Base-by-base conservation (phyloP, 257 asterid species). In the Salvia hispanica region DNA sequence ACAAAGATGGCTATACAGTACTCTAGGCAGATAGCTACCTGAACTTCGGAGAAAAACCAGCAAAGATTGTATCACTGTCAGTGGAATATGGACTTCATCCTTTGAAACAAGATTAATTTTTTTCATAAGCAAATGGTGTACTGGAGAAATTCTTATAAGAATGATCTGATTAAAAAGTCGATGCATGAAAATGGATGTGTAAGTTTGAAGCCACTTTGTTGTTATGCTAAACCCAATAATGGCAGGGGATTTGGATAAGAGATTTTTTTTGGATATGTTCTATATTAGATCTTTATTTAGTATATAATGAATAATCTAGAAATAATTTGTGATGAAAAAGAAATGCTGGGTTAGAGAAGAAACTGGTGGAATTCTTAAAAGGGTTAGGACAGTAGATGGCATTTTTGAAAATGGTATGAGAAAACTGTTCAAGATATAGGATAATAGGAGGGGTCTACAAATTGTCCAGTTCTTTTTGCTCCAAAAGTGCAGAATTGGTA, bases 361-460 rank as follows among this genome's bases (percentile, higher is more conserved):
- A 37, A 34, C 37, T 40, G 36, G 47, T 52, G 25, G 9, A 39
- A 50, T 37, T 33, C 28, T 9, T 66, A 13, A 7, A 42, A 54
- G 18, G 36, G 16, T 54, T 8, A 54, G 7, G 42, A 54, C 4
- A 3, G 12, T 40, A 53, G 72, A 25, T 3, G 63, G 63, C 44
- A 40, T 67, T 54, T 66, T 54, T 67, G 44, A 54, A 45, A 37
- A 18, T 55, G 48, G 42, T 21, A 47, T 40, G 62, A 51, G 71
- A 13, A 51, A 66, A 52, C 16, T 43, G 42, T 62, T 12, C 9
- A 21, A 13, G 61, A 37, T 34, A 51, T 48, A 2, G 34, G 66
- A 44, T 25, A 25, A 25, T 2, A 5, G 39, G 39, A 5, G 14
- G 48, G 54, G 9, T 59, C 44, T 39, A 10, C 9, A 52, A 5